Conservation (phyloP, 2,329 filamentous ascomycete species). For the Lithohypha guttulata region DNA sequence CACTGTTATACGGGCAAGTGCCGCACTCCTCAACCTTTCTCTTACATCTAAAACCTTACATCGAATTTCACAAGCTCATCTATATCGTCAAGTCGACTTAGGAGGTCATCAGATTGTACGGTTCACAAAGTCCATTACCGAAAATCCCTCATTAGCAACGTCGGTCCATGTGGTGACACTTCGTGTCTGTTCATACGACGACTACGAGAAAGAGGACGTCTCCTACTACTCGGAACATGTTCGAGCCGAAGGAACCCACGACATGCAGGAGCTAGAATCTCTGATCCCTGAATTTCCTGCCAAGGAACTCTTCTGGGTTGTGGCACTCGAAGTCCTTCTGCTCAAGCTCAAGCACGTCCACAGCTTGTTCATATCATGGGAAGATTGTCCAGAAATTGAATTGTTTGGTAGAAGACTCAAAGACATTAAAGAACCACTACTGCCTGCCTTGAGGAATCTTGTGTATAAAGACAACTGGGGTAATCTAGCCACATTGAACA, state of each 20-base stretch:
- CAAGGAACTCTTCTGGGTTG: background rate
- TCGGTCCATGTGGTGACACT: background rate
- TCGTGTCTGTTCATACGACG: background rate
- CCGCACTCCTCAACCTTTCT: background rate
- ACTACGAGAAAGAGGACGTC: background rate
- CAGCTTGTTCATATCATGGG: background rate
- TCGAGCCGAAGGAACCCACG: background rate
- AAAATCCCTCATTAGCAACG: background rate
- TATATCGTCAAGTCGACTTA: background rate
- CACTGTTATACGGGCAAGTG: background rate
- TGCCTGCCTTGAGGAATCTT: background rate
- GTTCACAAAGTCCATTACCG: background rate
- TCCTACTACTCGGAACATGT: background rate
- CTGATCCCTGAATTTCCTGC: background rate
- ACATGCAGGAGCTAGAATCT: background rate
- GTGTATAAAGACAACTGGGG: background rate
- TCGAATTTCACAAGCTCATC: background rate
- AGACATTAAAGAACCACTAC: background rate
- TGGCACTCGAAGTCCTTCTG: background rate
- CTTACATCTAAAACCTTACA: background rate
- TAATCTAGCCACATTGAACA: background rate
- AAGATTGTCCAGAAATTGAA: background rate
- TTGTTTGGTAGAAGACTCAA: background rate
- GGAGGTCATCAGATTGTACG: background rate
- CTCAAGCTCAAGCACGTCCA: background rate